Percentiles rank a stretch among this genome's conserved stretches.
phyloP scores from a whole-genome alignment of 176 grass and related monocot species.

The Saccharum officinarum region DNA sequence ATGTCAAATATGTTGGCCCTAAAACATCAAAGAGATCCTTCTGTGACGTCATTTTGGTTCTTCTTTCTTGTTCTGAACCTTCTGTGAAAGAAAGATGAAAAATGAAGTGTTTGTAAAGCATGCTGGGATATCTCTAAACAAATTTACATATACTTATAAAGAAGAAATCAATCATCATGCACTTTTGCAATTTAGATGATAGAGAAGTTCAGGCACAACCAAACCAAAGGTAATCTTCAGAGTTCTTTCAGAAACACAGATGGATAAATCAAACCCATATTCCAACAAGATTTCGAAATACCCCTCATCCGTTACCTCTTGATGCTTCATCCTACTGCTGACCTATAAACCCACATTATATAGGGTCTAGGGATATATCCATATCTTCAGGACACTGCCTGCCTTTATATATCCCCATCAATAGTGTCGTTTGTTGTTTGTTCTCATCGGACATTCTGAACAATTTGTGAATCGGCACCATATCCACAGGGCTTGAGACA shows the following conservation, averaged over 20 bases:
- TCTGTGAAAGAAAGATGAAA: neutral
- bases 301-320: no score
- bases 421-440: neutral
- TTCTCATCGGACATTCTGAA: neutral
- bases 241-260: neutral
- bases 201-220: neutral
- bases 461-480: neutral
- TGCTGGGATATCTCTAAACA: no score
- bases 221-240: neutral
- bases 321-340: neutral
- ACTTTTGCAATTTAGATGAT: no score
- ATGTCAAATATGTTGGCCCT: slow-evolving; percentile 55
- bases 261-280: neutral
- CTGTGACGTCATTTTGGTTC: slow-evolving; percentile 41
- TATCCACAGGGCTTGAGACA: neutral
- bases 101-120: no score
- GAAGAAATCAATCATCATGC: no score
- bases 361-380: slow-evolving; percentile 1
- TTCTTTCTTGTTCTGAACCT: slow-evolving; percentile 5
- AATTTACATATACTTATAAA: no score
- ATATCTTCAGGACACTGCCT: neutral
- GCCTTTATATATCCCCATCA: neutral
- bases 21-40: slow-evolving; percentile 61
- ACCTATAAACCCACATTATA: neutral
- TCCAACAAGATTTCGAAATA: neutral